Conservation (phyloP, 768 basidiomycete genomes). For the Lactarius sanguifluus region DNA sequence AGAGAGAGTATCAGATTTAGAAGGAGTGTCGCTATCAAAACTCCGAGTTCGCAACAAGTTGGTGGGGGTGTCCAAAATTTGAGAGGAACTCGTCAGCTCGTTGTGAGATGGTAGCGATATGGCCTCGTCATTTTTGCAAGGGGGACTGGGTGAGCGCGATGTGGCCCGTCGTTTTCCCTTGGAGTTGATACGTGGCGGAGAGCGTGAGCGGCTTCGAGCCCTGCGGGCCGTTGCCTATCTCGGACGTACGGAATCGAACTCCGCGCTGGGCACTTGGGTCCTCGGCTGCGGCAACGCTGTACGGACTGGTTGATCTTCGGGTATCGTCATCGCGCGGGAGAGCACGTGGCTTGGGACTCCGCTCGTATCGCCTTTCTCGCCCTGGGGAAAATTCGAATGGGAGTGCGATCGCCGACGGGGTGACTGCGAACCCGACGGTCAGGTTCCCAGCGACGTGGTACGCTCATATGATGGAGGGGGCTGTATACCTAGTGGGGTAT, state of each 20-base stretch:
- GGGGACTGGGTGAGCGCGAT: not conserved
- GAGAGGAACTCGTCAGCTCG: not conserved
- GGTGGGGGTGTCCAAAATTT: not conserved
- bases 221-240: not conserved
- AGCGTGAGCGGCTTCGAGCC: not conserved
- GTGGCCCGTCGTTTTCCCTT: constrained; percentile 23
- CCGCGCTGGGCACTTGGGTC: not conserved
- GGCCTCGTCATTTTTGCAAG: not conserved
- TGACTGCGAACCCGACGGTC: constrained; percentile 27
- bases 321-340: not conserved
- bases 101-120: not conserved
- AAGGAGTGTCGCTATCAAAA: not conserved
- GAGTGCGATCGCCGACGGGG: constrained; percentile 30
- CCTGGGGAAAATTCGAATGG: constrained; percentile 28
- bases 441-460: constrained; percentile 35
- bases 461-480: constrained; percentile 37
- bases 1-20: not conserved
- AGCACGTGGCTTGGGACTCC: not conserved
- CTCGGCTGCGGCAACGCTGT: not conserved
- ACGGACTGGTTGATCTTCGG: not conserved
- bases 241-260: not conserved
- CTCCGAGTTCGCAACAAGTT: not conserved
- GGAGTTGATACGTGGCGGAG: not conserved
- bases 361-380: constrained; percentile 2
- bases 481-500: constrained; percentile 45